Percentiles rank a stretch among this genome's conserved stretches.
Conservation (phyloP, 208 protist genomes). For the Naegleria fowleri region DNA sequence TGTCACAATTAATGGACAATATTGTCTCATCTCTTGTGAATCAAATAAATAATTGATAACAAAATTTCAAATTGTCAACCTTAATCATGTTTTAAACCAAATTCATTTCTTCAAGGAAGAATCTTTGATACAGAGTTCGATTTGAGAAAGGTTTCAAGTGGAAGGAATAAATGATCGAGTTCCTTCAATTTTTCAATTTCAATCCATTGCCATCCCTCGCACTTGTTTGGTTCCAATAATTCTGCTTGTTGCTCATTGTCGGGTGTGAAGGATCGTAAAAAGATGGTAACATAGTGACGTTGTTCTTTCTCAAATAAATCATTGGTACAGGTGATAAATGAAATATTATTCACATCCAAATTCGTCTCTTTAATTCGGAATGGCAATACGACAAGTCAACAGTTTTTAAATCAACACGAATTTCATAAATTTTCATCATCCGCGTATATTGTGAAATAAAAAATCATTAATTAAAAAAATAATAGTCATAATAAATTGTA, state of each 20-base stretch:
- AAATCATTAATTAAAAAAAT: too few species aligned
- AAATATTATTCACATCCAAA: neutral
- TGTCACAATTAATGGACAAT: too few species aligned
- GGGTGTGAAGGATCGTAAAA: neutral
- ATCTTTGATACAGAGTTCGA: neutral
- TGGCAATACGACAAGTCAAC: too few species aligned
- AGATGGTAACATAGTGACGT: slow-evolving; percentile 17
- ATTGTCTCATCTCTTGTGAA: too few species aligned
- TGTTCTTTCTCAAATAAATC: neutral
- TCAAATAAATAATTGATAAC: too few species aligned
- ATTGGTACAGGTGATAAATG: neutral
- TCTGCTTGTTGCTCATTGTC: neutral
- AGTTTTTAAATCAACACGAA: too few species aligned
- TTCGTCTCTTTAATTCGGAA: neutral
- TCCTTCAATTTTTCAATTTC: neutral
- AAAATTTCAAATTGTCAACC: too few species aligned
- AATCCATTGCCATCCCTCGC: slow-evolving; percentile 25
- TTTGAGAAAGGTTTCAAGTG: neutral
- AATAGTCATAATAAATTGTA: too few species aligned
- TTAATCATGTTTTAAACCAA: too few species aligned
- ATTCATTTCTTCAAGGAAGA: neutral
- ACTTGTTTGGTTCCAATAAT: slow-evolving; percentile 18
- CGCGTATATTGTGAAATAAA: too few species aligned
- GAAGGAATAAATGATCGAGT: neutral
- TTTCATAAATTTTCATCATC: too few species aligned